Evolutionary conservation across 2,329 filamentous ascomycete genomes (phyloP).

Genomic region (Lasiodiplodia theobromae): DNA sequence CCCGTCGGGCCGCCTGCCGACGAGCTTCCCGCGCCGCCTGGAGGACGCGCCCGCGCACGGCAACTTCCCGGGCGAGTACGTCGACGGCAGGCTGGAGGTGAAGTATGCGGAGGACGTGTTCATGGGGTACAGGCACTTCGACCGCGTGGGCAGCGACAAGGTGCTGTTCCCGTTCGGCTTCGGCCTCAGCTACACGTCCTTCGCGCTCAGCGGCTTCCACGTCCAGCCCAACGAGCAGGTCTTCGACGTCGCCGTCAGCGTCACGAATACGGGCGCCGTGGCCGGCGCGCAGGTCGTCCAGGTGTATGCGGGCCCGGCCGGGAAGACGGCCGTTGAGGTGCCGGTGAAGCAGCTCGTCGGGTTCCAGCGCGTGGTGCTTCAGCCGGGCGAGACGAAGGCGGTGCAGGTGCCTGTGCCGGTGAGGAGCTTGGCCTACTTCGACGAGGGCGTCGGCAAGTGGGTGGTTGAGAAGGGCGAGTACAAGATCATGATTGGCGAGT

Average conservation of each 20-base stretch:
- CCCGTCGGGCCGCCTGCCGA: slow-evolving; percentile 76
- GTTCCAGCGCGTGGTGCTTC: slow-evolving; percentile 59
- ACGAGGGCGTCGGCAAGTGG: slow-evolving; percentile 66
- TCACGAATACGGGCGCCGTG: slow-evolving; percentile 64
- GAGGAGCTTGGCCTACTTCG: slow-evolving; percentile 66
- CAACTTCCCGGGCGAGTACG: slow-evolving; percentile 69
- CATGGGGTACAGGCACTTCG: slow-evolving; percentile 78
- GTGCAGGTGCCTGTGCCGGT: slow-evolving; percentile 50
- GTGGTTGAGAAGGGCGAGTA: slow-evolving; percentile 71
- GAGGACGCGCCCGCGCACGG: slow-evolving; percentile 74
- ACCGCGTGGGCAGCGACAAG: slow-evolving; percentile 56
- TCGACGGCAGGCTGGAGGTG: slow-evolving; percentile 65
- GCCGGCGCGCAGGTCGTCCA: slow-evolving; percentile 71
- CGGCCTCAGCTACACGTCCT: slow-evolving; percentile 80
- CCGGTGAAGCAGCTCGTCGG: slow-evolving; percentile 75
- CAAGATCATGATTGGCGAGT: slow-evolving; percentile 67
- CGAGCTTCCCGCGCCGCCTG: slow-evolving; percentile 69
- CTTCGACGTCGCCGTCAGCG: slow-evolving; percentile 35
- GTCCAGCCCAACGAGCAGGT: slow-evolving; percentile 48
- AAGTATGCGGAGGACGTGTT: slow-evolving; percentile 76
- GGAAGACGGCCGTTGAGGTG: slow-evolving; percentile 65
- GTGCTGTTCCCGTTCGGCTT: slow-evolving; percentile 79
- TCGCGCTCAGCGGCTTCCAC: slow-evolving; percentile 65
- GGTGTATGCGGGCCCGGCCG: slow-evolving; percentile 65
- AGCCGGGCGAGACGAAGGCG: slow-evolving; percentile 46